These are phyloP conservation scores for Nicotiana otophora DNA, from an alignment of 257 asterid genomes.

Conservation along the genomic window DNA sequence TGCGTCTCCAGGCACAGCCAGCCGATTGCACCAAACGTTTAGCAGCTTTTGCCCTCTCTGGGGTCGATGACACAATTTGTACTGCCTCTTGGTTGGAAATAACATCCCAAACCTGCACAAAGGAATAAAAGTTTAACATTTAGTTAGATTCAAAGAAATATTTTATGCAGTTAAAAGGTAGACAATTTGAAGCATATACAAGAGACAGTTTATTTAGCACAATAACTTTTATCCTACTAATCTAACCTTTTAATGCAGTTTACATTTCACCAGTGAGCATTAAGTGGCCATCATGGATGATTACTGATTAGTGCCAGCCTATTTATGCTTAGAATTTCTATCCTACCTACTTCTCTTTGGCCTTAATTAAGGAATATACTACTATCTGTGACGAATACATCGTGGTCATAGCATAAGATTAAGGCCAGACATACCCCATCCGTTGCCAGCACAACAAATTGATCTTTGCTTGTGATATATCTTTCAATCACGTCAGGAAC, in stretches of 20 bases:
- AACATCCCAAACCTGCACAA: conserved; percentile 88
- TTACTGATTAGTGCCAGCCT: too few relatives aligned
- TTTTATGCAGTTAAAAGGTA: neutral
- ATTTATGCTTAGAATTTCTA: neutral
- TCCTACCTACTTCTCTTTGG: neutral
- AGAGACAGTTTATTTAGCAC: neutral
- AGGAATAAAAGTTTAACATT: neutral
- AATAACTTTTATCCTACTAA: too few relatives aligned
- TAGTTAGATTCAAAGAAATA: neutral
- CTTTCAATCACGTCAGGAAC: conserved; percentile 83
- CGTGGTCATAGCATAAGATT: neutral
- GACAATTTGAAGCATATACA: neutral
- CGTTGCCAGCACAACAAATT: conserved; percentile 78
- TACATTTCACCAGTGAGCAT: too few relatives aligned
- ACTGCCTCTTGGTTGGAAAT: conserved; percentile 91
- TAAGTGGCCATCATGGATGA: too few relatives aligned
- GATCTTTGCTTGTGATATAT: conserved; percentile 60
- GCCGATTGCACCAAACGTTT: conserved; percentile 68
- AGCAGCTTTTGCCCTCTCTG: conserved; percentile 61
- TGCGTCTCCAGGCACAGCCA: conserved; percentile 60
- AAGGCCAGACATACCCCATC: conserved; percentile 65
- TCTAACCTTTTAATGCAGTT: too few relatives aligned
- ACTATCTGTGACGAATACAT: neutral
- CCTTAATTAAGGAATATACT: neutral
- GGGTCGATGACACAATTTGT: conserved; percentile 45